These are phyloP conservation scores for Bolboschoenus planiculmis DNA, from an alignment of 176 grass and related monocot genomes.

Conservation along the genomic window DNA sequence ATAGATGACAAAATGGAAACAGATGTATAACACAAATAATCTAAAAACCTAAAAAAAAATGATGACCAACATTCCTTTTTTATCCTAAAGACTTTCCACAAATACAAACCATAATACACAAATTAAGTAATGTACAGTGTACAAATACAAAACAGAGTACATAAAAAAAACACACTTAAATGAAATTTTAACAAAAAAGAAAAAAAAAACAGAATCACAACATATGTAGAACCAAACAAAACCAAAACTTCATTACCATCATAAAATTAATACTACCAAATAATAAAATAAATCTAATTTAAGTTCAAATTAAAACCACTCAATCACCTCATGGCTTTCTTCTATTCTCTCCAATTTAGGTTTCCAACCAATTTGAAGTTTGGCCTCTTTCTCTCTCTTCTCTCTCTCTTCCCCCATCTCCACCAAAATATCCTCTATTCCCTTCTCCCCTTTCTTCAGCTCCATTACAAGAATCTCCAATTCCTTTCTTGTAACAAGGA, in stretches of 20 bases:
- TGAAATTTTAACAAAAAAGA: neutral
- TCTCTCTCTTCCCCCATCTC: constrained; percentile 19
- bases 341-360: constrained; percentile 29
- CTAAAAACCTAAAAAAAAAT: neutral
- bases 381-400: neutral
- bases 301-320: constrained; percentile 13
- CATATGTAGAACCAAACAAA: neutral
- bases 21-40: neutral
- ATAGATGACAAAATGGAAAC: neutral
- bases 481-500: constrained; percentile 25
- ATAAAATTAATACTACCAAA: neutral
- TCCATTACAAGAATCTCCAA: constrained; percentile 17
- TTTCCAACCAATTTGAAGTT: constrained; percentile 24
- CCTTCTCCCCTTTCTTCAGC: constrained; percentile 22
- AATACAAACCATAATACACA: neutral
- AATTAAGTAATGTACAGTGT: neutral
- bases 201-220: neutral
- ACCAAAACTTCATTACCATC: neutral
- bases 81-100: neutral
- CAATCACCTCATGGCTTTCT: constrained; percentile 11
- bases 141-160: constrained; percentile 10
- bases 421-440: constrained; percentile 26
- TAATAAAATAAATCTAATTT: neutral
- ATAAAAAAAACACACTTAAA: neutral
- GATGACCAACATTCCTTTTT: neutral